phyloP scores from a whole-genome alignment of 495 filamentous ascomycete species.

The Pseudomonodictys pantanalensis region DNA sequence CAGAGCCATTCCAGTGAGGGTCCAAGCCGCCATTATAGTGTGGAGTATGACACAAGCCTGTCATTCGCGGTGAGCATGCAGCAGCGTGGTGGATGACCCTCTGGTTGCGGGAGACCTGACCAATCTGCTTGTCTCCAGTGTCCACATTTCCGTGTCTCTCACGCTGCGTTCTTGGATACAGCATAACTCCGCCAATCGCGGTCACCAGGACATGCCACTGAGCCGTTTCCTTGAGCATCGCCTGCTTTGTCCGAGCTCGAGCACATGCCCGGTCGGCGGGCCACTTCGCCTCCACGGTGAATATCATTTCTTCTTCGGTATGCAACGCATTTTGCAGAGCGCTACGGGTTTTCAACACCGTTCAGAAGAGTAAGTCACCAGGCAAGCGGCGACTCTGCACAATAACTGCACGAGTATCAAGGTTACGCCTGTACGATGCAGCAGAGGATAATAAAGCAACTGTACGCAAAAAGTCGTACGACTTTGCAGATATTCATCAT shows the following conservation, averaged over 20 bases:
- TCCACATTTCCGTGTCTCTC: constrained; percentile 8
- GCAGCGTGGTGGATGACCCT: constrained; percentile 13
- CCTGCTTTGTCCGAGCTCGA: background rate
- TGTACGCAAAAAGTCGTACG: too few species aligned
- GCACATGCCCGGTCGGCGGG: background rate
- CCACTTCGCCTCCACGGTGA: too few species aligned
- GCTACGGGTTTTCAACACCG: constrained; percentile 23
- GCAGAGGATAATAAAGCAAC: too few species aligned
- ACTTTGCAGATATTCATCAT: constrained; percentile 9
- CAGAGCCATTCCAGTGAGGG: too few species aligned
- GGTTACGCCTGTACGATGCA: too few species aligned
- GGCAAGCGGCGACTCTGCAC: too few species aligned
- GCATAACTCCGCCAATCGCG: constrained; percentile 19
- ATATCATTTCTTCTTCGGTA: too few species aligned
- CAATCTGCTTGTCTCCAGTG: constrained; percentile 13
- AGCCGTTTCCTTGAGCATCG: background rate
- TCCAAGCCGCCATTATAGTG: constrained; percentile 3
- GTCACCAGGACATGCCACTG: background rate
- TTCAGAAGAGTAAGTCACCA: too few species aligned
- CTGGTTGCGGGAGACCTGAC: background rate
- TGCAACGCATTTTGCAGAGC: too few species aligned
- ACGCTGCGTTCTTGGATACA: constrained; percentile 5
- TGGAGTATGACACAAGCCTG: constrained; percentile 1
- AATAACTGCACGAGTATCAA: too few species aligned
- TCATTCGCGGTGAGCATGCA: constrained; percentile 17